A percentile compares a stretch with the other conserved stretches of the same genome.
Evolutionary conservation across 192 early-diverging fungal species (phyloP).

Genomic region (Podila clonocystis): DNA sequence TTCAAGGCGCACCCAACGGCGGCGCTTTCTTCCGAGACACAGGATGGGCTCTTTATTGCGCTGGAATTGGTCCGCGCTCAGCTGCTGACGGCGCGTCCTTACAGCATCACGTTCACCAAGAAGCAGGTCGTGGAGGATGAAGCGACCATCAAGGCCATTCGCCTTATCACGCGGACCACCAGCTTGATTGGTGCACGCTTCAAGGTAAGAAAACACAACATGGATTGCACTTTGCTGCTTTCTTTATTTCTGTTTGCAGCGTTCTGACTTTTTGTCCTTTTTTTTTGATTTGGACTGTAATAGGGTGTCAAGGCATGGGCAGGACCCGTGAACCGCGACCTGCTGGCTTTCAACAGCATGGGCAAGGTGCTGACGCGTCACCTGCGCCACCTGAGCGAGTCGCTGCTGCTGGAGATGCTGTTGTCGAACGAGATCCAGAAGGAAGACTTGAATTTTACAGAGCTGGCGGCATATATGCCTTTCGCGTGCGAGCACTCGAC

Average conservation of each 20-base stretch:
- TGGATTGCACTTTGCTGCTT: conserved; percentile 1
- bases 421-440: conserved; percentile 58
- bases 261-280: not conserved
- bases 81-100: conserved; percentile 56
- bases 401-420: conserved; percentile 63
- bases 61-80: conserved; percentile 62
- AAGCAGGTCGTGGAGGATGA: conserved; percentile 52
- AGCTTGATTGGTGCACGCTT: conserved; percentile 64
- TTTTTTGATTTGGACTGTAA: not conserved
- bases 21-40: conserved; percentile 17
- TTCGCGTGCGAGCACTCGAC: conserved; percentile 63
- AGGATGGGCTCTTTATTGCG: conserved; percentile 63
- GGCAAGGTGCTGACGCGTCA: conserved; percentile 68
- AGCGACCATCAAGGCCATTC: conserved; percentile 39
- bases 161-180: conserved; percentile 61
- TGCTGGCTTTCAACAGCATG: conserved; percentile 79
- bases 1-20: conserved; percentile 28
- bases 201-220: conserved; percentile 51
- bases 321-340: conserved; percentile 73
- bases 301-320: conserved; percentile 59
- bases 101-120: conserved; percentile 57
- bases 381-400: conserved; percentile 68
- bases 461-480: conserved; percentile 63
- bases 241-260: not conserved
- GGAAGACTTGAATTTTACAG: conserved; percentile 57